A percentile compares a stretch with the other conserved stretches of the same genome.
Evolutionary conservation across 352 stramenopile species (phyloP).

Genomic region (Phytophthora cryptogea): DNA sequence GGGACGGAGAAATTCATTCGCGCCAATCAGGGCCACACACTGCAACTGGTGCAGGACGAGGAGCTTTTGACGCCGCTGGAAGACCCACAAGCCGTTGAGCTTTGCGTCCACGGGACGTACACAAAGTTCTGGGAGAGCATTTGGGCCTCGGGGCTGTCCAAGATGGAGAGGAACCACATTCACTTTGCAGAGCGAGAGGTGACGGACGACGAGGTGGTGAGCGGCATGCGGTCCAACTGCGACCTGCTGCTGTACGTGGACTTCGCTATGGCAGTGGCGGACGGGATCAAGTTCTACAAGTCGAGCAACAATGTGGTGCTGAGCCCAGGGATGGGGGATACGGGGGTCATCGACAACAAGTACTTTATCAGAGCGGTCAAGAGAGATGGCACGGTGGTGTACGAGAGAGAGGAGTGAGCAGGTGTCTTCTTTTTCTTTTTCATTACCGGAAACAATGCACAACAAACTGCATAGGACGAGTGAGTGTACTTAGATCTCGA

Average conservation of each 20-base stretch:
- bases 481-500: slow-evolving; percentile 22
- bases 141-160: slow-evolving; percentile 52
- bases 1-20: slow-evolving; percentile 61
- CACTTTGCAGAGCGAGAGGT: slow-evolving; percentile 74
- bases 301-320: slow-evolving; percentile 88
- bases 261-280: slow-evolving; percentile 48
- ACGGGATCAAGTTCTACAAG: slow-evolving; percentile 83
- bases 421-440: not conserved
- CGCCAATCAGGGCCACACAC: slow-evolving; percentile 82
- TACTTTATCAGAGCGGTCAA: slow-evolving; percentile 75
- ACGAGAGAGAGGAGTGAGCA: slow-evolving; percentile 35
- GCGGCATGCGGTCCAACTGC: slow-evolving; percentile 73
- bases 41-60: slow-evolving; percentile 67
- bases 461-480: not conserved
- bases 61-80: slow-evolving; percentile 73
- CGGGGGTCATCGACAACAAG: slow-evolving; percentile 45
- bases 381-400: slow-evolving; percentile 56
- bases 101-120: slow-evolving; percentile 86
- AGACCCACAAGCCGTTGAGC: slow-evolving; percentile 39
- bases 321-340: slow-evolving; percentile 56
- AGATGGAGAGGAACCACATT: slow-evolving; percentile 88
- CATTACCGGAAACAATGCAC: not conserved
- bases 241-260: slow-evolving; percentile 83
- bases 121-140: slow-evolving; percentile 73
- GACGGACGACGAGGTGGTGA: slow-evolving; percentile 64